phyloP scores from a whole-genome alignment of 2,329 filamentous ascomycete genomes.

The Elsinoe batatas region DNA sequence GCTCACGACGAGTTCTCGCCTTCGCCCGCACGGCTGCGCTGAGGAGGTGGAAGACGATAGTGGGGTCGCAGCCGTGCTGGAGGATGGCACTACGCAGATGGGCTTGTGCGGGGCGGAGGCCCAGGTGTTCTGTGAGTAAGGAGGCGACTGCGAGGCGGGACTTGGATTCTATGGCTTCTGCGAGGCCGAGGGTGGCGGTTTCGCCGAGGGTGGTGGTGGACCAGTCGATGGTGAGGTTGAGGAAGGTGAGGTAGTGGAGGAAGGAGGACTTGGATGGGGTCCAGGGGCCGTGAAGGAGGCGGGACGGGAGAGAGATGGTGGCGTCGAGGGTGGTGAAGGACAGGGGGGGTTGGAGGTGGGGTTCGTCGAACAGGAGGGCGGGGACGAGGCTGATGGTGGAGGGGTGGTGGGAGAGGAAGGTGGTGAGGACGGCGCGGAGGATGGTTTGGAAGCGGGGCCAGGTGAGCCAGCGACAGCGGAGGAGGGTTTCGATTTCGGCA shows the following conservation, averaged over 20 bases:
- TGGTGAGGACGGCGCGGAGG: slow-evolving; percentile 15
- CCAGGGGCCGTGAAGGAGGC: slow-evolving; percentile 21
- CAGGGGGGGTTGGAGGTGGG: slow-evolving; percentile 17
- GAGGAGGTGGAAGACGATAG: slow-evolving; percentile 21
- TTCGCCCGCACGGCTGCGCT: slow-evolving; percentile 14
- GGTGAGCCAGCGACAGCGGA: slow-evolving; percentile 28
- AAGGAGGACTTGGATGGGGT: slow-evolving; percentile 19
- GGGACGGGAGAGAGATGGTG: slow-evolving; percentile 13
- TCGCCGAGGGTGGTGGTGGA: slow-evolving; percentile 18
- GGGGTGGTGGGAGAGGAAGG: background rate
- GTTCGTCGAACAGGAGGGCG: slow-evolving; percentile 13
- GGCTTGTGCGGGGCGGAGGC: slow-evolving; percentile 20
- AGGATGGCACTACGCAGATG: slow-evolving; percentile 24
- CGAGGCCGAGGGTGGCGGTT: slow-evolving; percentile 22
- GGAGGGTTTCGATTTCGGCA: slow-evolving; percentile 20
- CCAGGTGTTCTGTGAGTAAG: slow-evolving; percentile 19
- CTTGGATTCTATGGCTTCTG: slow-evolving; percentile 21
- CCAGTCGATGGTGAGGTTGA: slow-evolving; percentile 13
- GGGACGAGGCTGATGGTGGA: background rate
- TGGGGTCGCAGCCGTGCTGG: slow-evolving; percentile 24
- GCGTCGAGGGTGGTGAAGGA: slow-evolving; percentile 17
- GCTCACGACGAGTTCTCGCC: slow-evolving; percentile 5
- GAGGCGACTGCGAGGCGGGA: slow-evolving; percentile 18
- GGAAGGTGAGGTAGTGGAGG: slow-evolving; percentile 15
- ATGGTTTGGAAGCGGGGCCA: slow-evolving; percentile 25